These are phyloP conservation scores for Sporothrix brunneoviolacea DNA, from an alignment of 2,329 filamentous ascomycete species.

Conservation along the genomic window DNA sequence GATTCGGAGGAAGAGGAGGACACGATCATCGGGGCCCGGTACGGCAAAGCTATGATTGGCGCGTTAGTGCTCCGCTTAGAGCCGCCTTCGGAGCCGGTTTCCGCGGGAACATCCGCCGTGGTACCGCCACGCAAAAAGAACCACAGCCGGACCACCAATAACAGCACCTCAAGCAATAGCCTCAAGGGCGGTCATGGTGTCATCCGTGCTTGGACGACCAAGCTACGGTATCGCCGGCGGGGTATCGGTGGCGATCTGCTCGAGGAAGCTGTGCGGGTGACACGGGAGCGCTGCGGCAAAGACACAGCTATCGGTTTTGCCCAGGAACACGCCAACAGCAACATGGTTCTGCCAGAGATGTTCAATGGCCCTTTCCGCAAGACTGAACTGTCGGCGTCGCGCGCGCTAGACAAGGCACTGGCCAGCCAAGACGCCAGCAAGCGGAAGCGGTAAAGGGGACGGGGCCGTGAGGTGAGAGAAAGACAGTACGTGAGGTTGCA, in stretches of 20 bases:
- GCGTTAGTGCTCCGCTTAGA: slow-evolving; percentile 63
- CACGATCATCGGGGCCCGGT: slow-evolving; percentile 58
- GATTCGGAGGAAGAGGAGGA: slow-evolving; percentile 38
- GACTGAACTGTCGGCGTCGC: slow-evolving; percentile 51
- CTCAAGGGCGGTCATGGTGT: slow-evolving; percentile 57
- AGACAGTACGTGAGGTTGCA: no score
- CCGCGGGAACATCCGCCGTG: not conserved
- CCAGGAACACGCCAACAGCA: slow-evolving; percentile 68
- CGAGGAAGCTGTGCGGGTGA: slow-evolving; percentile 62
- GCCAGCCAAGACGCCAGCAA: slow-evolving; percentile 40
- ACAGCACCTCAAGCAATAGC: slow-evolving; percentile 28
- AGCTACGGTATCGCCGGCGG: slow-evolving; percentile 58
- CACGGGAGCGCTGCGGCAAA: slow-evolving; percentile 61
- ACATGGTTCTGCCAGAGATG: slow-evolving; percentile 52
- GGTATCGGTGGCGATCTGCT: slow-evolving; percentile 69
- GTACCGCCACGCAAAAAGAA: slow-evolving; percentile 9
- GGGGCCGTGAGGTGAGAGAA: not conserved
- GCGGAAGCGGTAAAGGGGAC: slow-evolving; percentile 36
- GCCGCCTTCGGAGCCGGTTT: slow-evolving; percentile 21
- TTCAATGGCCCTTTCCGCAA: slow-evolving; percentile 57
- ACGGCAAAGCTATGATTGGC: slow-evolving; percentile 63
- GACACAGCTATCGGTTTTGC: slow-evolving; percentile 66
- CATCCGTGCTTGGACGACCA: slow-evolving; percentile 78
- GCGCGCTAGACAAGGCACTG: slow-evolving; percentile 45
- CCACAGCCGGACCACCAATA: slow-evolving; percentile 13